phyloP scores from a whole-genome alignment of 192 early-diverging fungal genomes.

The Allomyces macrogynus region DNA sequence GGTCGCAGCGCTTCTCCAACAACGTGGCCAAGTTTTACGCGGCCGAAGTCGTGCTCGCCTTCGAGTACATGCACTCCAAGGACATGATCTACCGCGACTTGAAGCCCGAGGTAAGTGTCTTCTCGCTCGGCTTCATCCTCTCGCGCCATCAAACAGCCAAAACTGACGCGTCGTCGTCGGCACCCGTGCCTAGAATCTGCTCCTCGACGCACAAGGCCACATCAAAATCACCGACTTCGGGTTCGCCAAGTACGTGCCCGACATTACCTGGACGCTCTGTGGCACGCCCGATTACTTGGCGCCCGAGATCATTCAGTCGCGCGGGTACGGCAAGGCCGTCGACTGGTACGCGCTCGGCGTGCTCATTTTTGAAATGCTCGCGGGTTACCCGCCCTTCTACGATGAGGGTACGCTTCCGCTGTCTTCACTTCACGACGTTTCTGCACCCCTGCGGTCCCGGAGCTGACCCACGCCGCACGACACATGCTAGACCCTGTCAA shows the following conservation, averaged over 20 bases:
- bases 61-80: constrained; percentile 70
- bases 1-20: constrained; percentile 65
- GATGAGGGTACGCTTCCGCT: constrained; percentile 72
- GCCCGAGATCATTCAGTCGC: constrained; percentile 77
- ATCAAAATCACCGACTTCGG: constrained; percentile 80
- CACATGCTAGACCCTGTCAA: constrained; percentile 41
- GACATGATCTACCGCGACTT: constrained; percentile 82
- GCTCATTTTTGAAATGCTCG: constrained; percentile 86
- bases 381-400: constrained; percentile 85
- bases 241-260: constrained; percentile 61
- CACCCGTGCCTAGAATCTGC: constrained; percentile 30
- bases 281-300: constrained; percentile 73
- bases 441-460: no score
- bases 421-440: no score
- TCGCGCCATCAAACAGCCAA: no score
- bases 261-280: constrained; percentile 68
- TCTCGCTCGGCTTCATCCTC: neutral
- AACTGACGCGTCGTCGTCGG: no score
- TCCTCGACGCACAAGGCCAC: constrained; percentile 52
- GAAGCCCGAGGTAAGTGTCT: constrained; percentile 41
- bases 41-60: constrained; percentile 66
- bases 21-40: constrained; percentile 77
- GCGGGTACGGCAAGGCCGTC: constrained; percentile 77
- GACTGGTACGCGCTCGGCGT: constrained; percentile 94
- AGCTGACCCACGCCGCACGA: neutral